Conservation (phyloP, 2,329 filamentous ascomycete species). For the Phialophora expanda region DNA sequence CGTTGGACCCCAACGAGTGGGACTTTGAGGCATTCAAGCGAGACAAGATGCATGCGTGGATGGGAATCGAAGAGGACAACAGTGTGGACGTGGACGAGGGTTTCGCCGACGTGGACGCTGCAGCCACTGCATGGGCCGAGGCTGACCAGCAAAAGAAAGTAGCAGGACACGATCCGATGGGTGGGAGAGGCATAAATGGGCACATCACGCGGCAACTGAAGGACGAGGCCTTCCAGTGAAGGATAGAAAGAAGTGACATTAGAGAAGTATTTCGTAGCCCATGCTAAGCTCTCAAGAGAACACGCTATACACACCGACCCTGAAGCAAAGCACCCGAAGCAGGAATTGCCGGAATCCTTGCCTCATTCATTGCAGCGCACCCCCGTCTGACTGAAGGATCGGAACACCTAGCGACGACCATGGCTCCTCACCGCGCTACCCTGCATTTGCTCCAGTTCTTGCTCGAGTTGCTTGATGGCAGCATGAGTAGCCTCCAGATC, state of each 20-base stretch:
- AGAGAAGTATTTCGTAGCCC: conserved; percentile 34
- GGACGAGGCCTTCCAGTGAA: conserved; percentile 7
- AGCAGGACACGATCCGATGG: conserved; percentile 36
- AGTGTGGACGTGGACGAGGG: conserved; percentile 48
- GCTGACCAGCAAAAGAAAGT: not conserved
- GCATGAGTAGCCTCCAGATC: conserved; percentile 98
- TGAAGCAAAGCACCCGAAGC: conserved; percentile 9
- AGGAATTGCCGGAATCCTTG: conserved; percentile 33
- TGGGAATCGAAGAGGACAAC: conserved; percentile 45
- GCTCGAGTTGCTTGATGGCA: conserved; percentile 68
- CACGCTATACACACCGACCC: conserved; percentile 21
- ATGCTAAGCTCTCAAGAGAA: conserved; percentile 26
- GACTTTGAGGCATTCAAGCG: conserved; percentile 81
- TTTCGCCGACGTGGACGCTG: conserved; percentile 39
- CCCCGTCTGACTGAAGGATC: not conserved
- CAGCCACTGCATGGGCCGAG: conserved; percentile 25
- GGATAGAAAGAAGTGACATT: conserved; percentile 30
- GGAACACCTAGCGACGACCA: conserved; percentile 73
- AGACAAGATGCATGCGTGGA: conserved; percentile 72
- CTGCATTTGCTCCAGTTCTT: conserved; percentile 92
- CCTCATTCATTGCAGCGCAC: conserved; percentile 1
- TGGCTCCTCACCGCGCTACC: conserved; percentile 87
- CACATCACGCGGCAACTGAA: conserved; percentile 38
- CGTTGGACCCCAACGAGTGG: conserved; percentile 79
- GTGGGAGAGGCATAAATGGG: conserved; percentile 38